Evolutionary conservation across 2,329 filamentous ascomycete genomes (phyloP).

Genomic region (Diaporthe sp.): DNA sequence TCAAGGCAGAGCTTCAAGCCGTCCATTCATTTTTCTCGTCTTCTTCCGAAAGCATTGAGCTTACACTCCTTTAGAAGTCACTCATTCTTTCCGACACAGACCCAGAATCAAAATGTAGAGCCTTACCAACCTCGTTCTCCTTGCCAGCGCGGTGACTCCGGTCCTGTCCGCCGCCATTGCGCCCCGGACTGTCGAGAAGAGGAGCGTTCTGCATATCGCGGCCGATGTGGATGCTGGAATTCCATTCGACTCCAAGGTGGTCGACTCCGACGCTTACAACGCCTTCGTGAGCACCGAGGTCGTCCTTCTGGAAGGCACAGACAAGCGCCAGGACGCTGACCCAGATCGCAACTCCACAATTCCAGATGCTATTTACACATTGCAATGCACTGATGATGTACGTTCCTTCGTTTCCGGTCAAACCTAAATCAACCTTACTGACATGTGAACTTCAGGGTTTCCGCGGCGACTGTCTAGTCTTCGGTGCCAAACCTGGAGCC

Average conservation of each 20-base stretch:
- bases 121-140: slow-evolving; percentile 5
- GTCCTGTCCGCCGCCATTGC: background rate
- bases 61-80: slow-evolving; percentile 5
- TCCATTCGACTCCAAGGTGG: background rate
- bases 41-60: background rate
- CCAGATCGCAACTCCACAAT: background rate
- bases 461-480: background rate
- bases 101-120: slow-evolving; percentile 1
- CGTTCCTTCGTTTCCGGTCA: background rate
- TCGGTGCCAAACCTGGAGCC: slow-evolving; percentile 6
- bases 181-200: background rate
- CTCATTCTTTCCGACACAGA: background rate
- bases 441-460: background rate
- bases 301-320: background rate
- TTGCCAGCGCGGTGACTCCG: slow-evolving; percentile 1
- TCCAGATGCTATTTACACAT: background rate
- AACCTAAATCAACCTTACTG: background rate
- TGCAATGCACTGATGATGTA: slow-evolving; percentile 9
- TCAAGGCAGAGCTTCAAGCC: background rate
- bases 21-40: background rate
- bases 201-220: background rate
- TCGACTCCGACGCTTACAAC: background rate
- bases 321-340: slow-evolving; percentile 15
- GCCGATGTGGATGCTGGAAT: slow-evolving; percentile 3
- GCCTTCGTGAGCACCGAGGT: slow-evolving; percentile 8